Evolutionary conservation across 140 eudicot species (phyloP), one percentile per base, ranked within the genome.

Genomic region (Cichorium intybus): DNA sequence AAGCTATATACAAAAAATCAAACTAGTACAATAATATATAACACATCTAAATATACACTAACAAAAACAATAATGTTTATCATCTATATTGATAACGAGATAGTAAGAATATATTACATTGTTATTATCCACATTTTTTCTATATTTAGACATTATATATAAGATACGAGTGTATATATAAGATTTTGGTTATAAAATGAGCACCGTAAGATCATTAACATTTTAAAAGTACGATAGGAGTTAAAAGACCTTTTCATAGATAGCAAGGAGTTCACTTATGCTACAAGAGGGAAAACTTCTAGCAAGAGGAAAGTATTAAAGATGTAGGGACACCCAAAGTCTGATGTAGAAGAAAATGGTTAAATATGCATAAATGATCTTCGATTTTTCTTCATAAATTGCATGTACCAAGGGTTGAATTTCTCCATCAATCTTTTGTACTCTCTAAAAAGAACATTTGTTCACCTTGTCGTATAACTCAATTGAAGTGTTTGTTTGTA

Each of bases 281-380:
- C 79, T 58, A 43, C 43, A 66, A 5, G 34, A 66, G 56, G 67
- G 74, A 66, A 74, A 59, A 66, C 74, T 74, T 74, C 74, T 74
- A 66, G 50, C 9, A 74, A 66, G 74, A 74, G 79, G 74, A 66
- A 66, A 26, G 74, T 34, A 74, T 59, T 74, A 34, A 74, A 56
- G 74, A 49, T 53, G 74, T 66, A 58, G 64, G 78, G 79, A 74
- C 79, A 57, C 15, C 72, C 62, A 50, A 23, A 45, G 37, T 57
- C 45, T n/a, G 37, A 35, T 26, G 22, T 17, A 5, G 3, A 37
- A 53, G 23, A n/a, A 67, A 24, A 24, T 29, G 18, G 24, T 21
- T 2, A 11, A 12, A 3, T 3, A 17, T 10, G 10, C 9, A 52
- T 51, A n/a, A 63, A 45, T 6, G 51, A 50, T 51, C 34, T 50